Evolutionary conservation across 768 basidiomycete genomes (phyloP).

Genomic region (Clathrus columnatus): DNA sequence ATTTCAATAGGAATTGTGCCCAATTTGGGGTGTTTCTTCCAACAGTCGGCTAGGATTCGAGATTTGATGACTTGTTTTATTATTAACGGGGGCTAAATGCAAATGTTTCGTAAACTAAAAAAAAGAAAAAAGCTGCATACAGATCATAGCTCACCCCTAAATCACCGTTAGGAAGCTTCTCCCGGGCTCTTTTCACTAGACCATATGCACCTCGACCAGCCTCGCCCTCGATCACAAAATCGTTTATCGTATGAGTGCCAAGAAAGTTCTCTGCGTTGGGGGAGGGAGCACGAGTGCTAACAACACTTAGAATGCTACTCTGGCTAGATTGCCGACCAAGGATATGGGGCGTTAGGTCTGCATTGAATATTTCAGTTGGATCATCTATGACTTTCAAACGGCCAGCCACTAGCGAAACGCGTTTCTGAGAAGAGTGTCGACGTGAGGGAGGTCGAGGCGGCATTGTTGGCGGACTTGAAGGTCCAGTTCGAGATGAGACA

Average conservation of each 20-base stretch:
- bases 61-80: constrained; percentile 99
- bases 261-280: constrained; percentile 34
- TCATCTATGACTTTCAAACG: constrained; percentile 73
- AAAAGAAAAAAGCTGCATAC: constrained; percentile 10
- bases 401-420: constrained; percentile 77
- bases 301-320: constrained; percentile 51
- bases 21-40: constrained; percentile 93
- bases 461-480: background rate
- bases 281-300: constrained; percentile 56
- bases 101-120: constrained; percentile 14
- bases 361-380: constrained; percentile 51
- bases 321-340: constrained; percentile 57
- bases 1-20: constrained; percentile 99
- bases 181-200: constrained; percentile 82
- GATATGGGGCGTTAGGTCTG: constrained; percentile 19
- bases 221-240: constrained; percentile 79
- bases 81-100: constrained; percentile 69
- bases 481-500: background rate
- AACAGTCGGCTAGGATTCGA: constrained; percentile 96
- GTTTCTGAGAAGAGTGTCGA: constrained; percentile 73
- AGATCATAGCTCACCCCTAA: constrained; percentile 59
- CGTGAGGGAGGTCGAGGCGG: constrained; percentile 24
- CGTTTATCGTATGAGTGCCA: constrained; percentile 69
- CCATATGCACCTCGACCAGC: constrained; percentile 95
- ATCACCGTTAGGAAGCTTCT: constrained; percentile 63